Evolutionary conservation across 305 asterid species (phyloP).

Genomic region (Nicotiana rustica): DNA sequence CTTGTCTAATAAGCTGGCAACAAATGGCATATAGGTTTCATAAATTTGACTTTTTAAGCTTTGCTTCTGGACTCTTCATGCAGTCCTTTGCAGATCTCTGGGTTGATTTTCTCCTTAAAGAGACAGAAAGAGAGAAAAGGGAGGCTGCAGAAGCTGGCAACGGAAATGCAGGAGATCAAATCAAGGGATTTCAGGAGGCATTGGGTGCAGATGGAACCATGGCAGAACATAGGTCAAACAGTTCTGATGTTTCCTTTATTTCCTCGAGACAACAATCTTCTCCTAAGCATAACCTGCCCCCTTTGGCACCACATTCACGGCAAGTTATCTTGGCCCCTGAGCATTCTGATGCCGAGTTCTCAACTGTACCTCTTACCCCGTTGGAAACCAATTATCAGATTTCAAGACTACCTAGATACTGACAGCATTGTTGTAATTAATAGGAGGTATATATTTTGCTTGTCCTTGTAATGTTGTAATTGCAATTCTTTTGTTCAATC

Average conservation of each 20-base stretch:
- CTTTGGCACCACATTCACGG: conserved; percentile 45
- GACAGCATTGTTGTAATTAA: conserved; percentile 46
- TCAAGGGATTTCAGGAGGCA: conserved; percentile 38
- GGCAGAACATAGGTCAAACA: conserved; percentile 44
- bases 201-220: conserved; percentile 43
- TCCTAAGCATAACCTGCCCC: conserved; percentile 41
- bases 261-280: conserved; percentile 41
- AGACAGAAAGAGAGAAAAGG: conserved; percentile 76
- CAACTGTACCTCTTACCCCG: conserved; percentile 85
- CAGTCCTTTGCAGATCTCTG: conserved; percentile 96
- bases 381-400: conserved; percentile 58
- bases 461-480: conserved; percentile 32
- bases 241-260: conserved; percentile 37
- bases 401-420: conserved; percentile 64
- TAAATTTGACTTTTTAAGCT: background rate
- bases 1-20: background rate
- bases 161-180: conserved; percentile 52
- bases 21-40: background rate
- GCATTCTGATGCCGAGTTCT: conserved; percentile 78
- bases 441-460: conserved; percentile 47
- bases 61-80: conserved; percentile 27
- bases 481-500: conserved; percentile 55
- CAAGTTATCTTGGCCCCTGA: conserved; percentile 53
- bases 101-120: conserved; percentile 98
- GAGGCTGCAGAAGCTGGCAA: conserved; percentile 55